Evolutionary conservation across 495 filamentous ascomycete genomes (phyloP).

Genomic region (Daldinia childiae): DNA sequence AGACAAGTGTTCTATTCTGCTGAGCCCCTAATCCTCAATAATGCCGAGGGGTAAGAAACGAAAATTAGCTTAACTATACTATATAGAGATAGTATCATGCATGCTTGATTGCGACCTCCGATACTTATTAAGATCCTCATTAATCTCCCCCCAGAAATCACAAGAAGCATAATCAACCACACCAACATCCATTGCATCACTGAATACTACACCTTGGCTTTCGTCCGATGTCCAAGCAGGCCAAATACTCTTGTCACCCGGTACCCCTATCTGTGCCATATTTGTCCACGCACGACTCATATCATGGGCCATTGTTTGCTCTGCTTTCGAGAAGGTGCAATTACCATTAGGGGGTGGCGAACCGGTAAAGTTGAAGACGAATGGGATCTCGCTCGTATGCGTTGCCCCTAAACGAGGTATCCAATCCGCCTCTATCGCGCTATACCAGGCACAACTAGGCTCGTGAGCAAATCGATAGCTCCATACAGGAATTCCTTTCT

Average conservation of each 20-base stretch:
- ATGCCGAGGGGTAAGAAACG: background rate
- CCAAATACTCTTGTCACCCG: constrained; percentile 43
- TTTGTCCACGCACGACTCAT: constrained; percentile 52
- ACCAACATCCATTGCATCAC: constrained; percentile 35
- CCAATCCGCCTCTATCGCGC: constrained; percentile 18
- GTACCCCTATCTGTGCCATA: constrained; percentile 49
- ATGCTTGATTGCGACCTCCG: background rate
- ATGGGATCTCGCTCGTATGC: constrained; percentile 55
- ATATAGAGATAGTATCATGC: background rate
- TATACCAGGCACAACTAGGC: constrained; percentile 48
- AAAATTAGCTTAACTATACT: background rate
- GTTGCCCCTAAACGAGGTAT: constrained; percentile 42
- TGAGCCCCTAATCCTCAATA: background rate
- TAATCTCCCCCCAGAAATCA: constrained; percentile 48
- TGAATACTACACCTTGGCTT: constrained; percentile 46
- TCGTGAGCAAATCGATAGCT: constrained; percentile 51
- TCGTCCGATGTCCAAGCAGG: constrained; percentile 39
- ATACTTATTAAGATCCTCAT: constrained; percentile 30
- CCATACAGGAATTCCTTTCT: constrained; percentile 46
- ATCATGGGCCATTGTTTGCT: constrained; percentile 44
- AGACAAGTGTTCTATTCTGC: background rate
- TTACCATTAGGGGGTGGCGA: constrained; percentile 41
- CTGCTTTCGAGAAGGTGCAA: constrained; percentile 47
- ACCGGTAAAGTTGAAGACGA: constrained; percentile 52
- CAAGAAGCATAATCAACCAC: constrained; percentile 48